These are phyloP conservation scores for Ambrosia hybrid DNA, from an alignment of 140 eudicot species.

Conservation along the genomic window DNA sequence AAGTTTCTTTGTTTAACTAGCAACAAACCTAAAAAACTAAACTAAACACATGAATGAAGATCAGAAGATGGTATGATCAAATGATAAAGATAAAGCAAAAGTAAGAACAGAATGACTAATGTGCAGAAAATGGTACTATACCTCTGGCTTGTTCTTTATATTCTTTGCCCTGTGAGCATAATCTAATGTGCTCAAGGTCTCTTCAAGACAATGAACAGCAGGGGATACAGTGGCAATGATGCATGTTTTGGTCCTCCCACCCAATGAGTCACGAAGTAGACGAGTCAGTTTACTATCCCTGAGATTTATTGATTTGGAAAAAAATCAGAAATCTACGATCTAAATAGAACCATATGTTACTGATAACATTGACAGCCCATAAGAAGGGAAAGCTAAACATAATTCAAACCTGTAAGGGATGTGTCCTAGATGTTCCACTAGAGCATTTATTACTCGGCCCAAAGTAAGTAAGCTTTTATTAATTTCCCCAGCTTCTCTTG, in stretches of 20 bases:
- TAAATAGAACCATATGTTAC: not conserved
- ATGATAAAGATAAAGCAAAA: not conserved
- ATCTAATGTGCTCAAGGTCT: constrained; percentile 95
- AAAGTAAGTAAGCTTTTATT: constrained; percentile 90
- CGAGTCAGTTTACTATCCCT: constrained; percentile 99
- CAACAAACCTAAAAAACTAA: not conserved
- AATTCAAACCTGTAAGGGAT: constrained; percentile 70
- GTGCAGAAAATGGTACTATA: constrained; percentile 21
- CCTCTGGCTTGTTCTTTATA: constrained; percentile 97
- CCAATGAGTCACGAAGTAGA: constrained; percentile 93
- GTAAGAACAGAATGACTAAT: not conserved
- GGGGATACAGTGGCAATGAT: constrained; percentile 99
- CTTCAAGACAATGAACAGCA: constrained; percentile 98
- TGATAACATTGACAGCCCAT: not conserved
- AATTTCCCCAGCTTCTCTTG: constrained; percentile 95
- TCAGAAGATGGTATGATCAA: not conserved
- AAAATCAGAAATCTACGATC: not conserved
- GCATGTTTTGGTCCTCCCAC: constrained; percentile 98
- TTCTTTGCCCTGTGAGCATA: constrained; percentile 97
- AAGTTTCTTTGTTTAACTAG: not conserved
- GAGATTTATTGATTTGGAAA: constrained; percentile 12
- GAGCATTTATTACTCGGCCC: constrained; percentile 82
- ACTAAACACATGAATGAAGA: not conserved
- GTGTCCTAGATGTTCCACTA: constrained; percentile 93
- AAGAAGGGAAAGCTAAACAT: not conserved